phyloP scores from a whole-genome alignment of 345 rosid species.

The Lepidium sativum region DNA sequence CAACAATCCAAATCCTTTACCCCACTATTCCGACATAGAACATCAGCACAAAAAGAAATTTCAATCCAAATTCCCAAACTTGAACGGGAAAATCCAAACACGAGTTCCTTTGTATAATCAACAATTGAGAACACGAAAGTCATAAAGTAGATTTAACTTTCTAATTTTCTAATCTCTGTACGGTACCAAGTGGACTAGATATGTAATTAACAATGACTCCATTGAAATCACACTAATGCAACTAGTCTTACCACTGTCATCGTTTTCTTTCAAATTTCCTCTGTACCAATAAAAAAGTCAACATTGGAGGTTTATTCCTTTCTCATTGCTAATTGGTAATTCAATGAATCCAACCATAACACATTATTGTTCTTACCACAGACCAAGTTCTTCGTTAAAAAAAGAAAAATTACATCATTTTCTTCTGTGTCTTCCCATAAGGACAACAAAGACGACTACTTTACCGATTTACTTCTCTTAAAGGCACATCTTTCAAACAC shows the following conservation, averaged over 20 bases:
- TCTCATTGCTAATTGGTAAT: background rate
- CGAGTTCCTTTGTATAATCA: background rate
- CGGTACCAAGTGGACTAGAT: background rate
- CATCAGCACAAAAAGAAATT: background rate
- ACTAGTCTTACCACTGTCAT: constrained; percentile 8
- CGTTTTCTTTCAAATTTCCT: background rate
- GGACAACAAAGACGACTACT: constrained; percentile 5
- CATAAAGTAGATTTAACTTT: background rate
- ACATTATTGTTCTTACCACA: background rate
- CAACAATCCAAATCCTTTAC: background rate
- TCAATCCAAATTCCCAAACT: background rate
- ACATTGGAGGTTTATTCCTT: constrained; percentile 3
- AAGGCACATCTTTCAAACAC: background rate
- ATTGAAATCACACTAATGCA: constrained; percentile 5
- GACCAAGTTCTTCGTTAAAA: background rate
- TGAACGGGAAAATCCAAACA: background rate
- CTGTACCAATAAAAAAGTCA: constrained; percentile 12
- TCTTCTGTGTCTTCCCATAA: background rate
- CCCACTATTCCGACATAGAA: background rate
- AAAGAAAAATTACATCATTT: background rate
- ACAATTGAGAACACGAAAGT: background rate
- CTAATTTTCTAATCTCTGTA: background rate
- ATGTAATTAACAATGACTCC: background rate
- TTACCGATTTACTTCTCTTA: background rate
- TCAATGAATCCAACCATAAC: constrained; percentile 7